These are phyloP conservation scores for Penicillium coffeae DNA, from an alignment of 495 filamentous ascomycete species.

Conservation along the genomic window DNA sequence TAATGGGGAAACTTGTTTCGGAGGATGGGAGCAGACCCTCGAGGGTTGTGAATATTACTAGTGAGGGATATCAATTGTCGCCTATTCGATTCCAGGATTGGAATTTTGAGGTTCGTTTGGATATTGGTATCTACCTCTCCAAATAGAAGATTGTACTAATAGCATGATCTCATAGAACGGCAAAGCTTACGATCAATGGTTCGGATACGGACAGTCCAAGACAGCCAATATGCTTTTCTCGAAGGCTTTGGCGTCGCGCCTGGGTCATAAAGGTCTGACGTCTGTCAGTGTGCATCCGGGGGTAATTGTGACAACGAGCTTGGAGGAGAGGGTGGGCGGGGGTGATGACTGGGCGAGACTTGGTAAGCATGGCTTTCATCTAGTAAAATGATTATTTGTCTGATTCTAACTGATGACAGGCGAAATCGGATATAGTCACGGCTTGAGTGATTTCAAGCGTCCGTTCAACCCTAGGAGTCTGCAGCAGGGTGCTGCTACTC, in stretches of 20 bases:
- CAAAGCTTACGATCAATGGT: constrained; percentile 45
- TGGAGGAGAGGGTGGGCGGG: constrained; percentile 27
- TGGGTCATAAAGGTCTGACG: constrained; percentile 40
- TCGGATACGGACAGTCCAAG: constrained; percentile 55
- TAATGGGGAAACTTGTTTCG: constrained; percentile 44
- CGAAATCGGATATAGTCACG: not conserved
- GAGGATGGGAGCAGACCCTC: constrained; percentile 2
- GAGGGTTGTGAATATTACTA: constrained; percentile 31
- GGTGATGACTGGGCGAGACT: constrained; percentile 10
- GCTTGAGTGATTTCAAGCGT: not conserved
- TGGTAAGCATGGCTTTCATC: not conserved
- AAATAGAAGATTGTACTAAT: constrained; percentile 15
- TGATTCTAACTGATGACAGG: not conserved
- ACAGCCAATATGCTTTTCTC: constrained; percentile 52
- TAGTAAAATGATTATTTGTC: too few relatives aligned
- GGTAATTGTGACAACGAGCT: constrained; percentile 23
- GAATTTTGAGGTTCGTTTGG: constrained; percentile 43
- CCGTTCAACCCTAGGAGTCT: not conserved
- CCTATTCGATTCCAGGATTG: constrained; percentile 51
- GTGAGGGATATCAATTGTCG: constrained; percentile 37
- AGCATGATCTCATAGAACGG: constrained; percentile 33
- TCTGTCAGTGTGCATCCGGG: constrained; percentile 41
- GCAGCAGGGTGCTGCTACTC: constrained; percentile 5
- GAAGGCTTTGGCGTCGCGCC: constrained; percentile 35
- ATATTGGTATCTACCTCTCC: not conserved